phyloP scores from a whole-genome alignment of 495 filamentous ascomycete species.

The Aspergillus incahuasiensis region DNA sequence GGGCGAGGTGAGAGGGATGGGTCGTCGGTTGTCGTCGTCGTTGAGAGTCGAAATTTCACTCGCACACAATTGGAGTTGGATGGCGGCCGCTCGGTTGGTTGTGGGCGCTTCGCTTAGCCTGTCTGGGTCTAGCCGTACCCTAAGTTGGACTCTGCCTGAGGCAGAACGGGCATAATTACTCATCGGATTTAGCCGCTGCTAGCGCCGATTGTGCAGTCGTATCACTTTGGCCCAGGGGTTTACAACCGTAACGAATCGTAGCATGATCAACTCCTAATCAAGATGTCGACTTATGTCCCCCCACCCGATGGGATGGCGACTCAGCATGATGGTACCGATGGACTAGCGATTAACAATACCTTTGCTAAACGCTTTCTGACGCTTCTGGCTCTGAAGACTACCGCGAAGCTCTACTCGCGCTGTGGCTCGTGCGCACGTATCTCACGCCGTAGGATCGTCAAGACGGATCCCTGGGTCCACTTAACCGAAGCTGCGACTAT shows the following conservation, averaged over 20 bases:
- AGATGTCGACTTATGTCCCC: neutral
- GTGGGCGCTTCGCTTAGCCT: constrained; percentile 42
- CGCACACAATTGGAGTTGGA: constrained; percentile 23
- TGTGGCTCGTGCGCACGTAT: neutral
- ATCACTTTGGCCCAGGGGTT: neutral
- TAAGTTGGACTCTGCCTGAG: constrained; percentile 28
- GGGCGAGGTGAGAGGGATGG: constrained; percentile 31
- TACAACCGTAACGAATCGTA: no score
- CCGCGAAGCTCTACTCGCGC: neutral
- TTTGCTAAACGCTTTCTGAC: constrained; percentile 10
- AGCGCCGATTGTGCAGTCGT: neutral
- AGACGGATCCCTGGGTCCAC: neutral
- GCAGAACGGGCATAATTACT: constrained; percentile 6
- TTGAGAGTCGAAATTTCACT: constrained; percentile 39
- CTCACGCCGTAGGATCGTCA: neutral
- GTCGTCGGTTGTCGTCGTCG: constrained; percentile 34
- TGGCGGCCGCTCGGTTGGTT: constrained; percentile 28
- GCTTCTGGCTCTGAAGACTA: neutral
- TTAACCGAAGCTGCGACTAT: neutral
- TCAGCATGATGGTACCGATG: neutral
- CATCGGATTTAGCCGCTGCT: neutral
- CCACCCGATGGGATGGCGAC: neutral
- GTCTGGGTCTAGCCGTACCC: constrained; percentile 43
- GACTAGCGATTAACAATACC: neutral
- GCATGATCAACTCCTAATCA: neutral